Evolutionary conservation across 2,329 filamentous ascomycete species (phyloP), one percentile per base, ranked within the genome.

Genomic region (Xylaria sp.): DNA sequence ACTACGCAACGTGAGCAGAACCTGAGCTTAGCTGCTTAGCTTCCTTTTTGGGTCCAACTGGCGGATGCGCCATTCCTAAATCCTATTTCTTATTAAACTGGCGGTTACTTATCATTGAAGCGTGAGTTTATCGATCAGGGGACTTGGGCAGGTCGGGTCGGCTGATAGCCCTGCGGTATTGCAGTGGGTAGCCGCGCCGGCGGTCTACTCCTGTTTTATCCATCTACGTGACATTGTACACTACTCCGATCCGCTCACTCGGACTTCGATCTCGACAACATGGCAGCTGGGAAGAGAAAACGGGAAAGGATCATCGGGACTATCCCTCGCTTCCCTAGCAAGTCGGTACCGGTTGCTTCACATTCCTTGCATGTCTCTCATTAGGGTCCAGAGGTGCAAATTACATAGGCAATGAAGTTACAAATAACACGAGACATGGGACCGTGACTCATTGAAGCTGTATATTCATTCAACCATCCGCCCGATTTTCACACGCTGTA

Each of bases 401-500:
- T 36, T 8, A 6, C 34, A 36, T 36, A 36, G 34, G 34, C 7
- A 36, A 11, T 36, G 34, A 36, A 36, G 34, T 36, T 7, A 11
- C 34, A 36, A 36, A 36, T 57, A 57, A 24, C 19, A 57, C 24
- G 55, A 14, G 24, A 34, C 34, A 36, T 7, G 14, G 12, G 11
- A 21, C 42, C 19, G 7, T 45, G 24, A 42, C 39, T 42, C 11
- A 42, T 42, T 14, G 5, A 42, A 4, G 11, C 39, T 42, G 39
- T 69, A 53, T 53, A 30, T 53, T 53, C 24, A 53, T 69, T 75
- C 72, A 73, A 70, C 68, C 36, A 74, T 75, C 65, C 67, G 72
- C 71, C 70, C 71, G 69, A 69, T 58, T 74, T 73, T 75, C 73
- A 67, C 76, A 66, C 73, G 74, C 72, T 74, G 74, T 74, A 71